Percentiles rank a stretch among this genome's conserved stretches.
phyloP scores from a whole-genome alignment of 2,329 filamentous ascomycete species.

The Botrytis tulipae region DNA sequence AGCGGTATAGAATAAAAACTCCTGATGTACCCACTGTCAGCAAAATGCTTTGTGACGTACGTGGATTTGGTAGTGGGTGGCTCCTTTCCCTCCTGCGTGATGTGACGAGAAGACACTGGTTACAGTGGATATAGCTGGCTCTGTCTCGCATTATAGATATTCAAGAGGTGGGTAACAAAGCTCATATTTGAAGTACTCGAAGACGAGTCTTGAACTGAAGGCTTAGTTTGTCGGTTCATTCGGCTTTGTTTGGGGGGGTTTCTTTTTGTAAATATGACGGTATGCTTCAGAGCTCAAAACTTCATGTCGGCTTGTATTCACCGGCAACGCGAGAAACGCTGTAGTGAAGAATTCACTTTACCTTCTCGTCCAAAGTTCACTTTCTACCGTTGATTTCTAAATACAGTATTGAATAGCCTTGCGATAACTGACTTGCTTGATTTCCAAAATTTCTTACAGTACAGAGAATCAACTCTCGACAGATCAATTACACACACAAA shows the following conservation, averaged over 20 bases:
- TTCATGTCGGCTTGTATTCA: not conserved
- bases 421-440: not conserved
- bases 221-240: not conserved
- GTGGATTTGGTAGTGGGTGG: not conserved
- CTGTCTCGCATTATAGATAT: not conserved
- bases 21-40: not conserved
- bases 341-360: not conserved
- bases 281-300: not conserved
- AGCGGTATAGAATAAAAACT: conserved; percentile 11
- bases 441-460: too few relatives aligned
- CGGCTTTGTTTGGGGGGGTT: not conserved
- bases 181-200: not conserved
- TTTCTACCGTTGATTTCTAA: not conserved
- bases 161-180: not conserved
- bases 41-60: not conserved
- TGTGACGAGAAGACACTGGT: not conserved
- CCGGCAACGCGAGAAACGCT: not conserved
- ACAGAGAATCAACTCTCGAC: too few relatives aligned
- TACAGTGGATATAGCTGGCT: not conserved
- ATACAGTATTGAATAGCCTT: not conserved
- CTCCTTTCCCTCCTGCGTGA: not conserved
- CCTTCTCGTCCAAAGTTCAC: not conserved
- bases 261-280: not conserved
- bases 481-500: not conserved
- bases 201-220: not conserved